Evolutionary conservation across 257 asterid species (phyloP), one percentile per base, ranked within the genome.

Genomic region (Fraxinus excelsior): DNA sequence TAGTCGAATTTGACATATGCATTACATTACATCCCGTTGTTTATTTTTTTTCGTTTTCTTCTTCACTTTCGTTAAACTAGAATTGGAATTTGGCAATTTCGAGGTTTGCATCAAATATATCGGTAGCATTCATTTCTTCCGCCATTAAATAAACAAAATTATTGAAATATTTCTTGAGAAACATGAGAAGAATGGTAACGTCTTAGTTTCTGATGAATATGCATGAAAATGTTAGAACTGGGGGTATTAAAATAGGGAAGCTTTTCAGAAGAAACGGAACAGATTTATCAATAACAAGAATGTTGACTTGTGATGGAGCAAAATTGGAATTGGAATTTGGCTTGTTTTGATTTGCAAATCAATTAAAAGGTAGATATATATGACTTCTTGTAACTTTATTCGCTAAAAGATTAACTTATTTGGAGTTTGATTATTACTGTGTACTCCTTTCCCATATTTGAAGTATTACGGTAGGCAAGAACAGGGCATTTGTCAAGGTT

Each of bases 161-260:
- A 38, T 79, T 75, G 68, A 91, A 84, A 58, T 94, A 94, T 19
- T 74, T 87, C 84, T 89, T 94, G 79, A 94, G 76, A 84, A 75
- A 18, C 9, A 74, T 56, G 70, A 37, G 46, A 71, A n/a, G 62
- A 77, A 75, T 40, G 85, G 58, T 56, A 72, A 19, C 92, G 89
- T 90, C 83, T 80, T 80, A 62, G 78, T 72, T 42, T 49, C 26
- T 3, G 34, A 34, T 60, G 80, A 34, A 38, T 44, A 29, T 69
- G 77, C 29, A 68, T 18, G 58, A 28, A 42, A 40, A 62, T 62
- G 46, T 42, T 60, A 64, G 46, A 34, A 49, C 65, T 11, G 62
- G 37, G 5, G 79, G 31, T 72, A 78, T 32, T 21, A 66, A 53
- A n/a, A 19, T 4, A 9, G 32, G 75, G 31, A 80, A 77, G 78